phyloP scores from a whole-genome alignment of 352 stramenopile species.

The Blastocystis sp. region DNA sequence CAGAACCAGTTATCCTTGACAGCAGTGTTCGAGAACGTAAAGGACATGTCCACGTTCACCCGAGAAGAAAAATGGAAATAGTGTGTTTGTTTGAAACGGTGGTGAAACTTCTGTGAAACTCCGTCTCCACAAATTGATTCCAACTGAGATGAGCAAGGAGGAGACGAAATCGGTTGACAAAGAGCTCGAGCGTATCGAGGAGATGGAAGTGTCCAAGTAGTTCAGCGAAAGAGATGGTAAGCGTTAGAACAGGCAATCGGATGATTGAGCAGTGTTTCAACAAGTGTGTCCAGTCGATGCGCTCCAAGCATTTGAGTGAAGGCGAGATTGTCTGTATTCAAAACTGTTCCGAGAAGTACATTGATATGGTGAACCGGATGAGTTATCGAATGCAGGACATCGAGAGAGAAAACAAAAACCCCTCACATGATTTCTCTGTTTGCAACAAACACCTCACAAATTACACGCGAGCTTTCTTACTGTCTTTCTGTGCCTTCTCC shows the following conservation, averaged over 20 bases:
- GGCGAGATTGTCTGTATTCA: conserved; percentile 31
- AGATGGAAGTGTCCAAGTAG: background rate
- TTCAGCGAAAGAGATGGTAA: background rate
- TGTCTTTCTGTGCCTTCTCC: background rate
- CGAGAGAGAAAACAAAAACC: background rate
- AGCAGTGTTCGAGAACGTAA: too few relatives aligned
- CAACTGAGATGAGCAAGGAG: background rate
- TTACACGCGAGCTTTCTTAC: conserved; percentile 11
- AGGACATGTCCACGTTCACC: too few relatives aligned
- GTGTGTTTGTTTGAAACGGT: too few relatives aligned
- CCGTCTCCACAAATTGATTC: too few relatives aligned
- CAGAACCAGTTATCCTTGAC: too few relatives aligned
- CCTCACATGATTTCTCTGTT: background rate
- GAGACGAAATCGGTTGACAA: background rate
- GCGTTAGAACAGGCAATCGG: conserved; percentile 14
- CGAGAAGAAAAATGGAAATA: too few relatives aligned
- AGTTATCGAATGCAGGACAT: conserved; percentile 22
- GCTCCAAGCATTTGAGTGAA: conserved; percentile 20
- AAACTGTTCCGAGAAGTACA: conserved; percentile 41
- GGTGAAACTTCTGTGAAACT: too few relatives aligned
- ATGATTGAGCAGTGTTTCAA: conserved; percentile 37
- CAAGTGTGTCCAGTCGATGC: conserved; percentile 8
- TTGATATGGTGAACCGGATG: background rate
- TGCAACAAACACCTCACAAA: conserved; percentile 6
- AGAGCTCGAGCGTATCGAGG: background rate